Evolutionary conservation across 1,284 basidiomycete genomes (phyloP), one percentile per base, ranked within the genome.

Genomic region (Bondarzewia mesenterica): DNA sequence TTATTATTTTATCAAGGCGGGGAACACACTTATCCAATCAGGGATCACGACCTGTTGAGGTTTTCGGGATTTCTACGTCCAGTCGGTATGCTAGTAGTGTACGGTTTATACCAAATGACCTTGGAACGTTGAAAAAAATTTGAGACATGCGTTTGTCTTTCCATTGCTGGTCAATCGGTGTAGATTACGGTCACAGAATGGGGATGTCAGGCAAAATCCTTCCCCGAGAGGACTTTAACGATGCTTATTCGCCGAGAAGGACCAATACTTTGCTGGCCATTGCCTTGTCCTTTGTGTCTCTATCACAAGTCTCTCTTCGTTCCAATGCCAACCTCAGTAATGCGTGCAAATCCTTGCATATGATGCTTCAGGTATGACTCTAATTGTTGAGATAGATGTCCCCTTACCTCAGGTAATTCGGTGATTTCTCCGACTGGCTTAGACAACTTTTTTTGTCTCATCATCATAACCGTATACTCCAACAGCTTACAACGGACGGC

Each of bases 1-100:
- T 26, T 43, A 26, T n/a, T 43, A 43, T 29, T 29, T 43, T 20
- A 29, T 43, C 7, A 15, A n/a, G 42, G 42, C 42, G 21, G 42
- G 21, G 21, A 43, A 43, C n/a, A 29, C 22, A 26, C 42, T 43
- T 3, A 25, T 27, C 2, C 18, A 43, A 25, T 12, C 20, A 20
- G 42, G 42, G 21, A 12, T 42, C 3, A 22, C 41, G 21, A 2
- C n/a, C 2, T 27, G 42, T 29, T 27, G 23, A 43, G 1, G 42
- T 4, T 12, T 29, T 43, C 10, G 10, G 42, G n/a, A n/a, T n/a
- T n/a, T n/a, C n/a, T n/a, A n/a, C n/a, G n/a, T n/a, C n/a, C n/a
- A n/a, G n/a, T n/a, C n/a, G n/a, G n/a, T n/a, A n/a, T n/a, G n/a
- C n/a, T n/a, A n/a, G n/a, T n/a, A n/a, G n/a, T n/a, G n/a, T n/a